Percentiles rank a stretch among this genome's conserved stretches.
These are phyloP conservation scores for Lentinula aciculospora DNA, from an alignment of 768 basidiomycete species.

Conservation along the genomic window DNA sequence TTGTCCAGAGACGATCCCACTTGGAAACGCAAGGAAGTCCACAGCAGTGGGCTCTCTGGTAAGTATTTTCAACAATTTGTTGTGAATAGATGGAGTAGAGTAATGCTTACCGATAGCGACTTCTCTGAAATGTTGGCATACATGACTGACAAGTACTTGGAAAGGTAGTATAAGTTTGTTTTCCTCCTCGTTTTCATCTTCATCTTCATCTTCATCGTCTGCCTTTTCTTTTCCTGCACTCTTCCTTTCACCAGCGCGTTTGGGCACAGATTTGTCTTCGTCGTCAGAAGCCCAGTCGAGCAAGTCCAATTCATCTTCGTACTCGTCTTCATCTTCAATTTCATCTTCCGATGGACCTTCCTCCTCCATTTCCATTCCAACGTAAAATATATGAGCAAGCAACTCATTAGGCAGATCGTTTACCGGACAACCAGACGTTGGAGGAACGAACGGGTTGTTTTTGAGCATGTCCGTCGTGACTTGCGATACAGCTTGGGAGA, in stretches of 20 bases:
- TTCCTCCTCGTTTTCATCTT: constrained; percentile 14
- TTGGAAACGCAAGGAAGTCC: constrained; percentile 30
- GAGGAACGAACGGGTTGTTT: constrained; percentile 46
- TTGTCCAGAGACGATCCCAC: constrained; percentile 19
- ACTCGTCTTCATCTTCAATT: constrained; percentile 28
- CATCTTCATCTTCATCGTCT: constrained; percentile 16
- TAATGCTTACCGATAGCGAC: constrained; percentile 19
- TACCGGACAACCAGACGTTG: constrained; percentile 39
- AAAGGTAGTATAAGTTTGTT: constrained; percentile 19
- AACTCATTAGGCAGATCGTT: constrained; percentile 53
- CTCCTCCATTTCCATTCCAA: constrained; percentile 33
- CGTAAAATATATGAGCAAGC: constrained; percentile 47
- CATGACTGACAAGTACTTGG: constrained; percentile 35
- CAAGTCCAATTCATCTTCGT: constrained; percentile 19
- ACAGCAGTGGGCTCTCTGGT: constrained; percentile 26
- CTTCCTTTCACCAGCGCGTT: constrained; percentile 15
- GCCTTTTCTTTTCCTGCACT: neutral
- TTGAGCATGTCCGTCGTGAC: constrained; percentile 29
- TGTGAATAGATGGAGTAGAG: neutral
- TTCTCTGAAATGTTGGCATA: constrained; percentile 35
- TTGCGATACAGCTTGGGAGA: constrained; percentile 25
- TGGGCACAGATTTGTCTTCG: constrained; percentile 19
- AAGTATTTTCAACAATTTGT: neutral
- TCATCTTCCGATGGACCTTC: constrained; percentile 21
- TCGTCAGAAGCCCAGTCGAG: constrained; percentile 27